Evolutionary conservation across 768 basidiomycete species (phyloP).

Genomic region (Bullera alba): DNA sequence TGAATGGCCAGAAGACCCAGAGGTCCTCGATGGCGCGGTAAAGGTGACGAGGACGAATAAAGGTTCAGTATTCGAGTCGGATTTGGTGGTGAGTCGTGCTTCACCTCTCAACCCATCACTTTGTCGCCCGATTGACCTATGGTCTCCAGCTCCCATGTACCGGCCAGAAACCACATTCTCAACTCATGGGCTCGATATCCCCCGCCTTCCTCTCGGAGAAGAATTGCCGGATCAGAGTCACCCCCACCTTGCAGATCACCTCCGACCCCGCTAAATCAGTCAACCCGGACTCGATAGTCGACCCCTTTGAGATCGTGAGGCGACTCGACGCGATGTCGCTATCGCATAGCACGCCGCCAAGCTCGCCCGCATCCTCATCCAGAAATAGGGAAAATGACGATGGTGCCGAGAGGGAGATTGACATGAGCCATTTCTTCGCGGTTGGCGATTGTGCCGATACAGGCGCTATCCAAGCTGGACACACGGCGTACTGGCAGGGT

Average conservation of each 20-base stretch:
- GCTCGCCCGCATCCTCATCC: constrained; percentile 8
- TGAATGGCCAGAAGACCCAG: constrained; percentile 28
- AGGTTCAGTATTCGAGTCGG: constrained; percentile 35
- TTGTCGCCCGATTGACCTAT: background rate
- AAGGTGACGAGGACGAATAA: constrained; percentile 34
- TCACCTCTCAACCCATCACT: no score
- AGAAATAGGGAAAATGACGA: background rate
- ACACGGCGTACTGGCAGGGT: constrained; percentile 44
- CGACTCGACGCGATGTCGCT: constrained; percentile 9
- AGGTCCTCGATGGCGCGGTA: constrained; percentile 23
- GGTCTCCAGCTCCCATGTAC: constrained; percentile 38
- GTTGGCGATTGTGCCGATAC: constrained; percentile 45
- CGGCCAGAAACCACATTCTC: constrained; percentile 43
- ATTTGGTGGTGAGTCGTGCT: constrained; percentile 28
- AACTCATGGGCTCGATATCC: constrained; percentile 31
- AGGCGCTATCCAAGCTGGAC: constrained; percentile 45
- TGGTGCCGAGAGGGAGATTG: background rate
- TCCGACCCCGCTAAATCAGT: constrained; percentile 9
- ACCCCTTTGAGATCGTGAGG: constrained; percentile 16
- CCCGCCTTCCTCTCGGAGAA: constrained; percentile 31
- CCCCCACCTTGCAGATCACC: constrained; percentile 33
- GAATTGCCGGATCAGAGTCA: constrained; percentile 33
- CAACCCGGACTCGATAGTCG: background rate
- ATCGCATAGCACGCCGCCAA: constrained; percentile 8
- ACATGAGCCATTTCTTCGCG: constrained; percentile 38